These are phyloP conservation scores for Aspergillus terreus DNA, from an alignment of 2,329 filamentous ascomycete species.

Conservation along the genomic window DNA sequence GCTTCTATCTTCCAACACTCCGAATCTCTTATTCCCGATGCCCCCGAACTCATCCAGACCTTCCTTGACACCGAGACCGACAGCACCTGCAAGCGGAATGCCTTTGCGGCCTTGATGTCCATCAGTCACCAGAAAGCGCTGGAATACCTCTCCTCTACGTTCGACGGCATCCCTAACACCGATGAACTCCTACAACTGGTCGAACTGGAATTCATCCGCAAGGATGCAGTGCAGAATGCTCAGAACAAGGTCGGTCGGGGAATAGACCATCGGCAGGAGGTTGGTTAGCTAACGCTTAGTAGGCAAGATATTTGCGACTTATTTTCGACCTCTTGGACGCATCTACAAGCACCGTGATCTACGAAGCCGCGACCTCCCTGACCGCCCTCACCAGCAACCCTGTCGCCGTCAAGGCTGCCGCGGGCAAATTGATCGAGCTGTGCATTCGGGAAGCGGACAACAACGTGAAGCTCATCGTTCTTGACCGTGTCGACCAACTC, in stretches of 20 bases:
- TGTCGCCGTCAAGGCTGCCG: constrained; percentile 94
- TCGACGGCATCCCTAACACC: constrained; percentile 89
- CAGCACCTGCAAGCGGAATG: constrained; percentile 95
- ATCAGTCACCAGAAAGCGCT: constrained; percentile 94
- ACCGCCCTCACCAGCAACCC: constrained; percentile 94
- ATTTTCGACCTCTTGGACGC: constrained; percentile 97
- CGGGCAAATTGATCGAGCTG: constrained; percentile 92
- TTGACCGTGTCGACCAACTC: constrained; percentile 87
- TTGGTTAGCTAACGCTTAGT: constrained; percentile 24
- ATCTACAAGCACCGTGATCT: constrained; percentile 88
- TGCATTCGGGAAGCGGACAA: constrained; percentile 98
- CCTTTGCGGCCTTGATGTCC: constrained; percentile 82
- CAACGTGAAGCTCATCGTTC: constrained; percentile 97
- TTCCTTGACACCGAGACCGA: constrained; percentile 92
- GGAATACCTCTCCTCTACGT: constrained; percentile 80
- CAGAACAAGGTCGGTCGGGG: constrained; percentile 73
- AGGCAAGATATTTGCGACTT: constrained; percentile 85
- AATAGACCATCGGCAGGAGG: not conserved
- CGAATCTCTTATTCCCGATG: constrained; percentile 88
- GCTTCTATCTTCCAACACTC: constrained; percentile 90
- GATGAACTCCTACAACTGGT: constrained; percentile 91
- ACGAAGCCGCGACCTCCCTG: constrained; percentile 92
- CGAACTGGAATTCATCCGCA: constrained; percentile 95
- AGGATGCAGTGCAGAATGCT: constrained; percentile 90
- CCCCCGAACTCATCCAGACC: constrained; percentile 81